A percentile compares a stretch with the other conserved stretches of the same genome.
Evolutionary conservation across 805 yeast genomes (phyloP).

Genomic region (Ogataea nakhonphanomensis): DNA sequence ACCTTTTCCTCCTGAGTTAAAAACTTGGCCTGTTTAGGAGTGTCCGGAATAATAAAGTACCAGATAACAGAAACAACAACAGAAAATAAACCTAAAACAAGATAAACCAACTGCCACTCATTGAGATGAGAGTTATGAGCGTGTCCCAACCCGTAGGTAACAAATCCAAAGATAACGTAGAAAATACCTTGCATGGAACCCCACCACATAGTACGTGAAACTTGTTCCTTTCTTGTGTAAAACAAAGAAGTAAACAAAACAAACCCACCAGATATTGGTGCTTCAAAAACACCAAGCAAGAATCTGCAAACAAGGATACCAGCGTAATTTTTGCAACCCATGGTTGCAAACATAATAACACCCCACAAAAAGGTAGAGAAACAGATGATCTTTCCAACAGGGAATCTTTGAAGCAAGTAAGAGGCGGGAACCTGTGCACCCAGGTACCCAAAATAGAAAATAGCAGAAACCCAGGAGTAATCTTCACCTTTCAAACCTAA

Average conservation of each 20-base stretch:
- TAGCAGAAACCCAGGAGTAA: conserved; percentile 40
- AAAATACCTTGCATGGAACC: conserved; percentile 13
- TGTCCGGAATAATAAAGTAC: conserved; percentile 25
- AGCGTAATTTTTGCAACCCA: conserved; percentile 35
- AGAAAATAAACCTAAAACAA: conserved; percentile 28
- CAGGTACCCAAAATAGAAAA: conserved; percentile 42
- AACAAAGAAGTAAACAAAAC: conserved; percentile 28
- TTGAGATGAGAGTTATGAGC: conserved; percentile 16
- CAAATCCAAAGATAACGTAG: conserved; percentile 14
- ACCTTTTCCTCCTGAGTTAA: conserved; percentile 27
- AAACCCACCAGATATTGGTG: conserved; percentile 34
- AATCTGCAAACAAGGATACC: conserved; percentile 35
- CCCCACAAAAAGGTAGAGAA: conserved; percentile 35
- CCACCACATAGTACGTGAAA: conserved; percentile 23
- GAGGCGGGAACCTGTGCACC: conserved; percentile 44
- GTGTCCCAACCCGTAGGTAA: conserved; percentile 31
- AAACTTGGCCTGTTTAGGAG: conserved; percentile 28
- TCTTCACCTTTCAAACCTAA: conserved; percentile 30
- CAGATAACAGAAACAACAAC: conserved; percentile 23
- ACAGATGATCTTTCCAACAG: conserved; percentile 38
- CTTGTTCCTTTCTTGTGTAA: conserved; percentile 35
- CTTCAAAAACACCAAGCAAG: conserved; percentile 36
- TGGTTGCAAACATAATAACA: conserved; percentile 31
- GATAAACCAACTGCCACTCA: conserved; percentile 30
- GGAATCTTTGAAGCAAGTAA: conserved; percentile 45